Base-by-base conservation (phyloP, 306 rosid genomes). In the Hippophae gyantsensis region DNA sequence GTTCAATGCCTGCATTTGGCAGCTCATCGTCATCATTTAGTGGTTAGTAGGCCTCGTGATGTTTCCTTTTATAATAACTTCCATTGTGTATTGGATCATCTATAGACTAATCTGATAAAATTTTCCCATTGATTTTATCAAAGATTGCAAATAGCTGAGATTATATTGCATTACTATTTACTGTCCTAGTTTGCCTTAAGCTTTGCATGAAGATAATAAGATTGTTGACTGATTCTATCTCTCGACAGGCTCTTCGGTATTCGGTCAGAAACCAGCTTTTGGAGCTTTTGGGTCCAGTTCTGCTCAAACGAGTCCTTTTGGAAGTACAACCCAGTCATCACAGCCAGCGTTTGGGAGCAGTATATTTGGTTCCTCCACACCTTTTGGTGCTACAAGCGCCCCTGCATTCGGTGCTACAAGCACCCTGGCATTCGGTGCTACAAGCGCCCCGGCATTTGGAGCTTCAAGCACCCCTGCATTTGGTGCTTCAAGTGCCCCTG, bases 301-400 rank as follows among this genome's bases (percentile, higher is more conserved):
- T 49, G 63, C 90, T 70, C 90, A 82, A 80, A 47, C 90, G 64
- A 86, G 78, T 74, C 84, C 95, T 53, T 93, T 89, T 66, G 94
- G 95, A 65, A 74, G 75, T 66, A 61, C 95, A 43, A 43, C 68
- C 43, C 97, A 86, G 61, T 83, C 77, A 54, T 84, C 99, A 48
- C 97, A 86, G 64, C 85, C 95, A 44, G 88, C 94, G 52, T 89
- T 92, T 62, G 99, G 99, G 50, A 84, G 85, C 77, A 82, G 86
- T 63, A 52, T 86, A 54, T 88, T 93, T 76, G 94, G 95, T 69
- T 78, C 95, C 52, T 72, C 95, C 61, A 73, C 90, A 61, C 90
- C 95, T 71, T 84, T 89, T 68, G 80, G 80, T 12, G 25, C 64
- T 42, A 54, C 68, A 1, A 54, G 72, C 66, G 58, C 66, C 10